Evolutionary conservation across 176 grass and related monocot genomes (phyloP).

Genomic region (Carex parvula): DNA sequence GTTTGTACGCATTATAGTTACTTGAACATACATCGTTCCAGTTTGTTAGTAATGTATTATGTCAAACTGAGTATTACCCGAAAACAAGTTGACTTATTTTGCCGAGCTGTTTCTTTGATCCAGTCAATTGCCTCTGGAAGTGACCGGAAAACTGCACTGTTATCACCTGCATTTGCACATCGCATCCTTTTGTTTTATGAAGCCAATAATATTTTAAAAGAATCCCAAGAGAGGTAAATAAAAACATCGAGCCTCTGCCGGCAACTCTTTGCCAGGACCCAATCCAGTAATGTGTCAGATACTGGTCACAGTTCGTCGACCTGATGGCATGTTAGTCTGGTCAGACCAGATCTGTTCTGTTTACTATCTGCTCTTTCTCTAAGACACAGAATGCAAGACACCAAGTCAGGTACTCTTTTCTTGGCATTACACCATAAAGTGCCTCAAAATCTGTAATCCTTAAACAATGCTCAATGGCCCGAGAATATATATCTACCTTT

Average conservation of each 20-base stretch:
- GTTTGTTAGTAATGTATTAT: slow-evolving; percentile 14
- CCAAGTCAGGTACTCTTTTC: neutral
- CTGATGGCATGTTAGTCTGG: neutral
- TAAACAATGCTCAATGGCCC: neutral
- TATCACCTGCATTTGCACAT: slow-evolving; percentile 12
- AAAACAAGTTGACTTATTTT: slow-evolving; percentile 50
- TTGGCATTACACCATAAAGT: neutral
- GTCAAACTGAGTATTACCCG: slow-evolving; percentile 36
- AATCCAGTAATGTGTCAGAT: neutral
- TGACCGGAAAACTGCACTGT: slow-evolving; percentile 58
- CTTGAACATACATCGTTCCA: neutral
- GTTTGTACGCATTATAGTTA: neutral
- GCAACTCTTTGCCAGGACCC: neutral
- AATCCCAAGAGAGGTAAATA: neutral
- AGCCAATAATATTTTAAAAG: neutral
- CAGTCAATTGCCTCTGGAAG: slow-evolving; percentile 72
- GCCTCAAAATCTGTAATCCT: slow-evolving; percentile 1
- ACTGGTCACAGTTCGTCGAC: neutral
- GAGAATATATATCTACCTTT: slow-evolving; percentile 39
- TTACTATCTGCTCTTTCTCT: neutral
- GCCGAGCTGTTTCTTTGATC: slow-evolving; percentile 51
- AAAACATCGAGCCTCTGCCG: neutral
- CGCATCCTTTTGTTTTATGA: neutral
- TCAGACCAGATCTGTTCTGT: neutral
- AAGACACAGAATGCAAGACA: neutral